Evolutionary conservation across 371 early-diverging fungal genomes (phyloP), one percentile per base, ranked within the genome.

Genomic region (Rhizopus arrhizus): DNA sequence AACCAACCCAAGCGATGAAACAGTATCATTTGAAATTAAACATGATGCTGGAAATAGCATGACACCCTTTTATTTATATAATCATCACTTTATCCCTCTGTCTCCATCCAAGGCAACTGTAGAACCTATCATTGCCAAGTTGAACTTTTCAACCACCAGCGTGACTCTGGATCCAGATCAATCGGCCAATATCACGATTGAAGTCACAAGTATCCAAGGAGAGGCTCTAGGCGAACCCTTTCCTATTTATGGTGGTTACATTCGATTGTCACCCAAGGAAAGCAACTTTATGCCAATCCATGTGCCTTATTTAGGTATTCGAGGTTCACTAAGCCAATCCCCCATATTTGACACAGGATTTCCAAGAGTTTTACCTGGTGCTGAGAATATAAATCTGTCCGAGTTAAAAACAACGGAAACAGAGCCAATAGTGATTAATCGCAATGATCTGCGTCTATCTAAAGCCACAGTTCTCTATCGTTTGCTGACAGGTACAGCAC

Each of bases 241-340:
- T 57, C 72, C 70, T 16, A 77, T 77, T 66, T 80, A 80, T 43
- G 80, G 80, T 13, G 80, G 80, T 3, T 80, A 62, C 32, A 57
- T 78, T 15, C 48, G 62, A 28, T 49, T 78, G 12, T 15, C 48
- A 0, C 60, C 79, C 16, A n/a, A 58, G 2, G 50, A 50, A 13
- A 32, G 45, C 22, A n/a, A 43, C 8, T 11, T 35, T 4, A 59
- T 53, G 12, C 16, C 69, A 6, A 68, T 78, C 55, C 70, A 70
- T 32, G 57, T 86, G 5, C 88, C 88, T 9, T 88, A 85, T 63
- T 61, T 78, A 29, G 88, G 86, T 33, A 48, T 84, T 31, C 68
- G 70, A 53, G 86, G 88, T 3, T 68, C 81, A 36, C 48, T 82
- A 13, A 40, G 53, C 38, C 59, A 74, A 13, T 61, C 86, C 2